Conservation (phyloP, 306 rosid species). For the Sesbania bispinosa region DNA sequence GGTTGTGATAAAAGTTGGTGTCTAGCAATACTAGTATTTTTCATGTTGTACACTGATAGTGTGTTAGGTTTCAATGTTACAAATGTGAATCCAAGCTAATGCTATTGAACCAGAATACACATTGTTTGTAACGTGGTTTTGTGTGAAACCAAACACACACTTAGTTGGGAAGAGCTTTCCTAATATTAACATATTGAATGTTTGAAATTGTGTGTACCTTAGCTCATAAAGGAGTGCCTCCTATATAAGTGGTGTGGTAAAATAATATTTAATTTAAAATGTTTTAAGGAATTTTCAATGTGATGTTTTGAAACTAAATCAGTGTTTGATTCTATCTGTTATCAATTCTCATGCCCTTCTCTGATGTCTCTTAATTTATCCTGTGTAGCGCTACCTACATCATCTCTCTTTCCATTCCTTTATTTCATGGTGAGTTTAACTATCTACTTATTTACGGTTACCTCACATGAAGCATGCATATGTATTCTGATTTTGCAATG, state of each 20-base stretch:
- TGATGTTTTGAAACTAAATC: neutral
- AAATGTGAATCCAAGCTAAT: too few relatives aligned
- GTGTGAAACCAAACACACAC: too few relatives aligned
- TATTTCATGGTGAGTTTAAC: slow-evolving; percentile 40
- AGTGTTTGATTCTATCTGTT: neutral
- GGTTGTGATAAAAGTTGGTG: neutral
- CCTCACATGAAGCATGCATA: too few relatives aligned
- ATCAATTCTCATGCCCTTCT: neutral
- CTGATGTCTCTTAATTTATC: neutral
- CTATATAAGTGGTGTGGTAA: neutral
- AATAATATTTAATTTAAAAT: neutral
- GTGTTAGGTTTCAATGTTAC: too few relatives aligned
- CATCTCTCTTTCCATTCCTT: slow-evolving; percentile 42
- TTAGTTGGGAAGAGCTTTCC: too few relatives aligned
- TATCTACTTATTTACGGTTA: too few relatives aligned
- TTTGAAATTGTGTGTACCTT: neutral
- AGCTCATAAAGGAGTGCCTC: neutral
- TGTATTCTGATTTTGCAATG: too few relatives aligned
- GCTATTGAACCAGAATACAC: too few relatives aligned
- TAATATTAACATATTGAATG: too few relatives aligned
- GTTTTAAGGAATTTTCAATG: neutral
- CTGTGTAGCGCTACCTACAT: slow-evolving; percentile 35
- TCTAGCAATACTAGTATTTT: too few relatives aligned
- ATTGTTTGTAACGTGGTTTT: too few relatives aligned
- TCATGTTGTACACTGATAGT: too few relatives aligned